Conservation (phyloP, 1,139 yeast species). For the Candida neerlandica region DNA sequence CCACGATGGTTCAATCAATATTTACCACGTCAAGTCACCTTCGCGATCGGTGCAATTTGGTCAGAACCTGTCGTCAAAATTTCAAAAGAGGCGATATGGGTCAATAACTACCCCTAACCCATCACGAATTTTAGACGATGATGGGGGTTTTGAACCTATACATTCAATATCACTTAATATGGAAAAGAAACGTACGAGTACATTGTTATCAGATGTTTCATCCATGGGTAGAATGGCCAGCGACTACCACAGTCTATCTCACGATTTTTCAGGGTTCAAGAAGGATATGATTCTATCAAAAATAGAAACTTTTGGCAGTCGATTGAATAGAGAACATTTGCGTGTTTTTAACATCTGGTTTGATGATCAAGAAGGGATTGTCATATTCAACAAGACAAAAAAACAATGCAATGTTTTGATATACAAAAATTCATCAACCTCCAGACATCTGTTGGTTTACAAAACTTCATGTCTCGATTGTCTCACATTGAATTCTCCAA, state of each 20-base stretch:
- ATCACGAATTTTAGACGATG: constrained; percentile 46
- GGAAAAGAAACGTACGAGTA: constrained; percentile 56
- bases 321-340: constrained; percentile 29
- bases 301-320: constrained; percentile 36
- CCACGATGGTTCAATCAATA: constrained; percentile 41
- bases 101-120: constrained; percentile 44
- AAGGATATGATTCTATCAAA: constrained; percentile 72
- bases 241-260: constrained; percentile 28
- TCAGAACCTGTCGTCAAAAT: constrained; percentile 13
- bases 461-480: constrained; percentile 46
- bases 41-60: constrained; percentile 21
- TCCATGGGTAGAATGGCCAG: constrained; percentile 66
- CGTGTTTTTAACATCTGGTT: constrained; percentile 47
- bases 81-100: constrained; percentile 25
- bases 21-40: constrained; percentile 56
- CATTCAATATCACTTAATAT: constrained; percentile 36
- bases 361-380: constrained; percentile 62
- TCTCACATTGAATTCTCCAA: constrained; percentile 33
- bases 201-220: constrained; percentile 56
- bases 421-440: constrained; percentile 42
- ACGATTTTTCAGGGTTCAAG: constrained; percentile 37
- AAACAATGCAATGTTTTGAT: constrained; percentile 51
- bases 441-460: constrained; percentile 37
- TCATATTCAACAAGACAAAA: constrained; percentile 38
- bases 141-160: constrained; percentile 22